These are phyloP conservation scores for Aspergillus sojae DNA, from an alignment of 2,329 filamentous ascomycete genomes.

Conservation along the genomic window DNA sequence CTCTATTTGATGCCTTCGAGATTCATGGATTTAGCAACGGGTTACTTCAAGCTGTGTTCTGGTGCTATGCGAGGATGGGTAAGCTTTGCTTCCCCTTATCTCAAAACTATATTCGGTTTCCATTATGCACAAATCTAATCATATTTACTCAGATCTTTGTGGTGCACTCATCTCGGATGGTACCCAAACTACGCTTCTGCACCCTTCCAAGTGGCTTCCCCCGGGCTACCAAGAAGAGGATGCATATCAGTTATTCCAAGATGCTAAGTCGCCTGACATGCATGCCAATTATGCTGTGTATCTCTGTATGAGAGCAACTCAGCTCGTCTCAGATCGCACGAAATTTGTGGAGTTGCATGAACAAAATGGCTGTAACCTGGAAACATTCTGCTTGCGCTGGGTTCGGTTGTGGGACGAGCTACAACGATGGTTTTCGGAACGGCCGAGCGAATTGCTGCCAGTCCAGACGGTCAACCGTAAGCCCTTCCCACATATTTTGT, in stretches of 20 bases:
- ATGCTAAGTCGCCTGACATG: conserved; percentile 52
- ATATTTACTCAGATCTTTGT: conserved; percentile 50
- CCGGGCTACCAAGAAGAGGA: conserved; percentile 41
- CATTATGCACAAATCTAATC: conserved; percentile 2
- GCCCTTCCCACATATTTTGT: conserved; percentile 46
- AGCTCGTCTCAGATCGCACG: conserved; percentile 55
- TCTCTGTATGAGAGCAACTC: conserved; percentile 55
- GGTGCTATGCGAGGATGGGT: conserved; percentile 62
- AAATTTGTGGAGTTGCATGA: conserved; percentile 53
- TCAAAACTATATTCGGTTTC: background rate
- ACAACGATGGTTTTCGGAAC: conserved; percentile 51
- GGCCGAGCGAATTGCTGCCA: conserved; percentile 52
- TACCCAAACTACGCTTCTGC: conserved; percentile 53
- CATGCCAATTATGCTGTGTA: conserved; percentile 64
- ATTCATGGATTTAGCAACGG: conserved; percentile 57
- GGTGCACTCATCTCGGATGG: conserved; percentile 58
- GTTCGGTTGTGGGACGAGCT: conserved; percentile 53
- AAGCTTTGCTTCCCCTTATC: conserved; percentile 12
- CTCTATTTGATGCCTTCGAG: conserved; percentile 54
- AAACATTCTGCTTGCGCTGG: conserved; percentile 51
- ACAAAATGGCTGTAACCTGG: conserved; percentile 47
- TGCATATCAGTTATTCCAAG: conserved; percentile 41
- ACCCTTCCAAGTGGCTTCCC: conserved; percentile 53
- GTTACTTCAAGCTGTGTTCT: conserved; percentile 58
- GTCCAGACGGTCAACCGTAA: conserved; percentile 35